phyloP scores from a whole-genome alignment of 1,284 basidiomycete genomes.

The Trametes sp. region DNA sequence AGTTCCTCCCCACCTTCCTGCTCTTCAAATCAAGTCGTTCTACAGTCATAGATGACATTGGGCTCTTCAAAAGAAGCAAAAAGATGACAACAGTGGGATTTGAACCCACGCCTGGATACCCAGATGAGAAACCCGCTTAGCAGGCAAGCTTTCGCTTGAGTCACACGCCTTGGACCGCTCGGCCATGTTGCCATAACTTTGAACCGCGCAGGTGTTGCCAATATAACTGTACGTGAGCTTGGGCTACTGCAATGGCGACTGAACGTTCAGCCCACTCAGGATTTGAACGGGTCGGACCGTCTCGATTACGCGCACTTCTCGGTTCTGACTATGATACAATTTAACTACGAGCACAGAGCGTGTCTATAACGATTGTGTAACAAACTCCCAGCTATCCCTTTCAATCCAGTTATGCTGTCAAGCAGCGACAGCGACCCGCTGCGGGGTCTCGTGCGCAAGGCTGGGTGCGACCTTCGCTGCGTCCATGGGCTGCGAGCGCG shows the following conservation, averaged over 20 bases:
- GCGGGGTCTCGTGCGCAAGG: constrained; percentile 27
- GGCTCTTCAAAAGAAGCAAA: neutral
- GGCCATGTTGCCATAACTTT: constrained; percentile 33
- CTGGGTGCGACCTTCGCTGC: constrained; percentile 35
- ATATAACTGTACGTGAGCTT: too few relatives aligned
- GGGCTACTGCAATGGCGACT: too few relatives aligned
- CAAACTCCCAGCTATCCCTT: neutral
- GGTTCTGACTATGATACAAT: neutral
- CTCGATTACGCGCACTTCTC: too few relatives aligned
- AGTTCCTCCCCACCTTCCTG: too few relatives aligned
- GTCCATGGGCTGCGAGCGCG: constrained; percentile 34
- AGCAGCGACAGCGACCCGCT: constrained; percentile 42
- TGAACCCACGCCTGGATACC: constrained; percentile 34
- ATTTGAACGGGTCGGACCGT: too few relatives aligned
- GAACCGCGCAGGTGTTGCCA: too few relatives aligned
- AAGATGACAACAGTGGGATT: constrained; percentile 32
- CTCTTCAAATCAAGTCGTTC: too few relatives aligned
- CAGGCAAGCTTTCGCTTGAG: constrained; percentile 34
- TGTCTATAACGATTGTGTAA: neutral
- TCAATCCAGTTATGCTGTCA: neutral
- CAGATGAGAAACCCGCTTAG: constrained; percentile 32
- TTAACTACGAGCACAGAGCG: neutral
- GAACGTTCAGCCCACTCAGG: too few relatives aligned
- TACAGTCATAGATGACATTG: neutral
- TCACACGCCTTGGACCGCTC: constrained; percentile 35